Evolutionary conservation across 2,329 filamentous ascomycete genomes (phyloP), one percentile per base, ranked within the genome.

Genomic region (Clarireedia monteithiana): DNA sequence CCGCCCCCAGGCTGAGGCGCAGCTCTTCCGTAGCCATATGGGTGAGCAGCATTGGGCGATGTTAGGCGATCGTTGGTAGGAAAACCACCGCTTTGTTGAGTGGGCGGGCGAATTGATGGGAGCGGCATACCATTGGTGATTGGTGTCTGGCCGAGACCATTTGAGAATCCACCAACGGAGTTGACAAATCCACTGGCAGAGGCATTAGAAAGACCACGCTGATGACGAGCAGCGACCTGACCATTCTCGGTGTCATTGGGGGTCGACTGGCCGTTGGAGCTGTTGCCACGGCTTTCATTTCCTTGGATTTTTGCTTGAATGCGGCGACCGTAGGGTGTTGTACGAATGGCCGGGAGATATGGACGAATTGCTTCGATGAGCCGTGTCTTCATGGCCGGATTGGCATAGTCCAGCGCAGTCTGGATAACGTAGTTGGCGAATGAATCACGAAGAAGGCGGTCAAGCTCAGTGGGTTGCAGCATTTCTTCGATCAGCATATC

Each of bases 401-500:
- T 89, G 12, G 88, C 83, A 67, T 89, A 91, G 66, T 96, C 91
- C 63, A 96, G 81, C 27, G 94, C 91, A 40, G 94, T 99, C 77
- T 99, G 94, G 40, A 99, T 89, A 62, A 99, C 94, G 67, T 99
- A 99, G 74, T 99, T 99, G 70, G 90, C 94, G 68, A 89, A 99
- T 0, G 87, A 90, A 72, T 99, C 94, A 44, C 90, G 88, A 58
- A 99, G 81, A 63, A 96, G 84, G 62, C 86, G 86, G 66, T 96
- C 91, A 60, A 97, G 86, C 73, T 96, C 90, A 57, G 79, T 79
- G 3, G 85, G 81, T 56, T 85, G 70, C 50, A 86, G 77, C 68
- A 99, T 85, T 74, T 97, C 94, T 38, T 88, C 82, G 57, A 96
- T 86, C 73, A 99, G 85, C 71, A 85, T 78, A 64, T 90, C 86